Evolutionary conservation across 768 basidiomycete species (phyloP).

Genomic region (Lyophyllum shimeji): DNA sequence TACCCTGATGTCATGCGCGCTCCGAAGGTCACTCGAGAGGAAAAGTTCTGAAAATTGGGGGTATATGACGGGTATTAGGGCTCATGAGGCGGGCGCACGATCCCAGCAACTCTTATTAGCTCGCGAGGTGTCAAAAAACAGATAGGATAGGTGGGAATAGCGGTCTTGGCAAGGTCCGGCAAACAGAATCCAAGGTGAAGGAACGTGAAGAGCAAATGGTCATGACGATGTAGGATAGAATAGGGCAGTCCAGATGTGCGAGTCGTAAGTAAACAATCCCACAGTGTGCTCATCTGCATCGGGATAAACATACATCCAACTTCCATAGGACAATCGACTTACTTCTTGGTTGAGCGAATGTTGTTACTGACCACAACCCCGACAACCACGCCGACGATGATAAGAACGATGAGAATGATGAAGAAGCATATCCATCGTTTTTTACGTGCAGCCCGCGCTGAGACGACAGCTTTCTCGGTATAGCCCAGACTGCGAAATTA

Average conservation of each 20-base stretch:
- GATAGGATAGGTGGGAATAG: constrained; percentile 3
- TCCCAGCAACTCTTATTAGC: constrained; percentile 9
- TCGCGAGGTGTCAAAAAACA: neutral
- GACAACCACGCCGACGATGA: constrained; percentile 63
- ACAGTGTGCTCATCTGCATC: constrained; percentile 7
- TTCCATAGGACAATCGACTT: neutral
- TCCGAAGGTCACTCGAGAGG: too few species aligned
- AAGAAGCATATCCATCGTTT: constrained; percentile 98
- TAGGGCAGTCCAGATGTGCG: neutral
- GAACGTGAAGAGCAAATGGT: constrained; percentile 5
- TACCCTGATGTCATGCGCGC: too few species aligned
- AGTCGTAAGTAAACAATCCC: neutral
- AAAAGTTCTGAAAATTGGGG: neutral
- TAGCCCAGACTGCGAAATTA: constrained; percentile 61
- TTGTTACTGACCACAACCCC: constrained; percentile 53
- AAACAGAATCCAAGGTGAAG: constrained; percentile 7
- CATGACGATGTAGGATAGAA: neutral
- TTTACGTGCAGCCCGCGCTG: constrained; percentile 85
- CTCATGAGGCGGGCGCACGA: neutral
- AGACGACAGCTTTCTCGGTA: constrained; percentile 83
- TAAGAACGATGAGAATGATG: constrained; percentile 63
- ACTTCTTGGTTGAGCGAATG: constrained; percentile 31
- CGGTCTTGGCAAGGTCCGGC: neutral
- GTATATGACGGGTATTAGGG: constrained; percentile 7
- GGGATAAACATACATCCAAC: neutral